Percentiles rank a stretch among this genome's conserved stretches.
Conservation (phyloP, 176 grass and related monocot species). For the Musa troglodytarum region DNA sequence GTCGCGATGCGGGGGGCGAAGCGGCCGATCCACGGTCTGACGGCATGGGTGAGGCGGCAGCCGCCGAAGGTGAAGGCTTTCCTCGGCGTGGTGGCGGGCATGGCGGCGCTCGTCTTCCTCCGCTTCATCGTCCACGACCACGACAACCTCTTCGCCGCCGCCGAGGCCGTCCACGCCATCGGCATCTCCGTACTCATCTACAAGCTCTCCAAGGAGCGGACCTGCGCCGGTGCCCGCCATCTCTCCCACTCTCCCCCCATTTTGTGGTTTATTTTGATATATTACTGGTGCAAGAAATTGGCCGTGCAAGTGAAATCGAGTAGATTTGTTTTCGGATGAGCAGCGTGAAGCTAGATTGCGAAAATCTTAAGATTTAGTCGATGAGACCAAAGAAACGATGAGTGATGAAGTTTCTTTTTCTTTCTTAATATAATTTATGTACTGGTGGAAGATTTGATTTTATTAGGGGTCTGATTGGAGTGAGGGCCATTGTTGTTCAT, state of each 20-base stretch:
- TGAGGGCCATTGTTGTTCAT: too few species aligned
- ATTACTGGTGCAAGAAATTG: not conserved
- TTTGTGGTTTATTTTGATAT: not conserved
- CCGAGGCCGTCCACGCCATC: conserved; percentile 21
- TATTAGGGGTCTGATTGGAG: too few species aligned
- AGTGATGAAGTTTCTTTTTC: too few species aligned
- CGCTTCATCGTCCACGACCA: conserved; percentile 13
- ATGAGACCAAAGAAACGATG: too few species aligned
- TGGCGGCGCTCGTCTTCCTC: conserved; percentile 6
- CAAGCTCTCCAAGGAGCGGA: conserved; percentile 12
- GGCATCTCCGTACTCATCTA: conserved; percentile 15
- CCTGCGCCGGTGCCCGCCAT: not conserved
- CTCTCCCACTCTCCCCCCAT: not conserved
- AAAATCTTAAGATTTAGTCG: too few species aligned
- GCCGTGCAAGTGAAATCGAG: not conserved
- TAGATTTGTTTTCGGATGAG: too few species aligned
- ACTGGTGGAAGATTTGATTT: too few species aligned
- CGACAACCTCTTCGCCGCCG: conserved; percentile 8
- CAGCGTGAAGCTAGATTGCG: too few species aligned
- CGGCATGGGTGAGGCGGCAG: conserved; percentile 7
- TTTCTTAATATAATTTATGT: too few species aligned
- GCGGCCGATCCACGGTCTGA: conserved; percentile 3
- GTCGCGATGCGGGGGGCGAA: not conserved
- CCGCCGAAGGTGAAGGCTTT: conserved; percentile 5
- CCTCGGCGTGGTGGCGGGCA: not conserved